Conservation (phyloP, 164 flowering plant species). For the Umbilicus rupestris region DNA sequence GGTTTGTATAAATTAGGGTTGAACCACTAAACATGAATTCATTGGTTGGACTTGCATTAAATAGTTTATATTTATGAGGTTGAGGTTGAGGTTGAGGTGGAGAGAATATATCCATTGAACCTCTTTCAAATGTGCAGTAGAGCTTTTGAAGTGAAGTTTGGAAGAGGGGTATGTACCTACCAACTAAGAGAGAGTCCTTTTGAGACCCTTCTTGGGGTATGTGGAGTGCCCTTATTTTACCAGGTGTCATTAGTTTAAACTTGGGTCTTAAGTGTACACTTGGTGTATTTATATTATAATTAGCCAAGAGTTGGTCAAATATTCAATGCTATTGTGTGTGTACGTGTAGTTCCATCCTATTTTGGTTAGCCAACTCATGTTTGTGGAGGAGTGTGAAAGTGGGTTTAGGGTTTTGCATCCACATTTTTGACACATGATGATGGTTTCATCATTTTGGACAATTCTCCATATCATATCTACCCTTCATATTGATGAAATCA, state of each 20-base stretch:
- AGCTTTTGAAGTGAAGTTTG: conserved; percentile 2
- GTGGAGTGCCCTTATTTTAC: neutral
- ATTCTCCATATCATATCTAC: neutral
- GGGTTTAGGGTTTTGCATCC: neutral
- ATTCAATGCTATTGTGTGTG: neutral
- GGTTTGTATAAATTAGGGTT: neutral
- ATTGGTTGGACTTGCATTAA: neutral
- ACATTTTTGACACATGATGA: neutral
- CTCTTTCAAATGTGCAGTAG: neutral
- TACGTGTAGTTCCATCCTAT: neutral
- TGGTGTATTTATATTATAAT: neutral
- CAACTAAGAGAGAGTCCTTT: neutral
- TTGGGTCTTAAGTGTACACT: neutral
- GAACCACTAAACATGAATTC: conserved; percentile 1
- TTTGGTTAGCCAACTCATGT: conserved; percentile 5
- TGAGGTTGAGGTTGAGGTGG: neutral
- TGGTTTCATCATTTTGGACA: neutral
- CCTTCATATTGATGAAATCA: neutral
- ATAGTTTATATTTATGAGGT: neutral
- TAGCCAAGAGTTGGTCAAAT: neutral
- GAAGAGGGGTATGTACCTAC: neutral
- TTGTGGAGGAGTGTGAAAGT: neutral
- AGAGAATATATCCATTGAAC: neutral
- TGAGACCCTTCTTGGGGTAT: neutral
- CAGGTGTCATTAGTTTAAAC: neutral